Base-by-base conservation (phyloP, 306 rosid species). In the Oxytropis ochrocephala region DNA sequence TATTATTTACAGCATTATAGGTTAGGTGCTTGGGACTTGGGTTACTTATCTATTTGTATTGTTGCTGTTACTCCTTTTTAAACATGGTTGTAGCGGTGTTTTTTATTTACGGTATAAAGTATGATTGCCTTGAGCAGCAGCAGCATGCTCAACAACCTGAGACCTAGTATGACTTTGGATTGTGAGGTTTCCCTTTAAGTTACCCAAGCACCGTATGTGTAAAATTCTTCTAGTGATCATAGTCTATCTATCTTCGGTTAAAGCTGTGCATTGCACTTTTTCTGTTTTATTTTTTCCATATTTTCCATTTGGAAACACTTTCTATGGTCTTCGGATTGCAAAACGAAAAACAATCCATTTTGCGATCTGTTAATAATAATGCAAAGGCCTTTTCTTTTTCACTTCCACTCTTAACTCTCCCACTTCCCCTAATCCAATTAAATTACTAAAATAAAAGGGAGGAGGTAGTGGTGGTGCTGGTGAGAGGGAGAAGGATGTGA, bases 21-120 rank as follows among this genome's bases (percentile, higher is more conserved):
- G 70, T 18, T 57, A 1, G 24, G 41, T 58, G 73, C 50, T 51
- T 49, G n/a, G n/a, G n/a, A n/a, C n/a, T n/a, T n/a, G 64, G 65
- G 47, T 64, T 44, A 57, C 59, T 58, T 59, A 53, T 67, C 50
- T 62, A 24, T 66, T 5, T 57, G 29, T 60, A 47, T 47, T 73
- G 7, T 5, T 47, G 55, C 56, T 5, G 24, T 67, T 42, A 29
- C 64, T 69, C 67, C 73, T 35, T 48, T 53, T 11, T 62, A 72
- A 27, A 38, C 48, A 12, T 66, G 59, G 43, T 44, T 81, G 51
- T 53, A 67, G 62, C 14, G 43, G 48, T 72, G 18, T 61, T 60
- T 43, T n/a, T 73, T n/a, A n/a, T n/a, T n/a, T 56, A 53, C 29
- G 62, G 66, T 62, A 41, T 64, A 19, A 75, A 53, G 33, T 66